Percentiles rank a stretch among this genome's conserved stretches.
phyloP scores from a whole-genome alignment of 257 asterid species.

The Solanum dulcamara region DNA sequence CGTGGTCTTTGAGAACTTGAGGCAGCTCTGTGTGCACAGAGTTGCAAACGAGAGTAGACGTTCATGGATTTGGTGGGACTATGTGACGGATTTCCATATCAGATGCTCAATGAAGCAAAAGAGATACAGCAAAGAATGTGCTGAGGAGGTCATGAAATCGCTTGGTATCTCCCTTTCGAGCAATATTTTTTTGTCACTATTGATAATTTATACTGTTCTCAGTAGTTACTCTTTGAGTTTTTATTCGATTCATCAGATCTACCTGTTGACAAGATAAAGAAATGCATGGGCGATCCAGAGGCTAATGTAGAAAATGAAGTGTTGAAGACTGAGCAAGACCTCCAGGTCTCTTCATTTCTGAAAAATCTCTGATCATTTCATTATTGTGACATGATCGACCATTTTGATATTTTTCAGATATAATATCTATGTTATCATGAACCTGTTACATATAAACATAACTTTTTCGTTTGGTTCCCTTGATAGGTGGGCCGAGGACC shows the following conservation, averaged over 20 bases:
- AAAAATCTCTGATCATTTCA: background rate
- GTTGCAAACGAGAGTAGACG: constrained; percentile 54
- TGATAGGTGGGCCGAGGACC: constrained; percentile 69
- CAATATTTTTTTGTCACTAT: background rate
- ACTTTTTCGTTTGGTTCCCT: background rate
- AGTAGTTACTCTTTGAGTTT: background rate
- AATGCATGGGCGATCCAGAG: constrained; percentile 85
- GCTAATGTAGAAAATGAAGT: constrained; percentile 66
- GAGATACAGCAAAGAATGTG: constrained; percentile 62
- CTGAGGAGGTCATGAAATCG: constrained; percentile 65
- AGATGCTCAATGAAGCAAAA: constrained; percentile 78
- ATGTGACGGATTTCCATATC: constrained; percentile 76
- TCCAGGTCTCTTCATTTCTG: constrained; percentile 35
- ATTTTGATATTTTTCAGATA: background rate
- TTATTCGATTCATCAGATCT: constrained; percentile 26
- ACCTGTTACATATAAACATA: background rate
- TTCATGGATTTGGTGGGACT: constrained; percentile 94
- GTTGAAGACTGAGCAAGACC: constrained; percentile 67
- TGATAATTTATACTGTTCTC: background rate
- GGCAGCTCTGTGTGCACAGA: constrained; percentile 83
- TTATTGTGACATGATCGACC: background rate
- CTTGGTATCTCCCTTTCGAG: constrained; percentile 25
- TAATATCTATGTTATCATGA: background rate
- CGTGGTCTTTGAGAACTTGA: constrained; percentile 64
- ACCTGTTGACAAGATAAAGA: constrained; percentile 52